Conservation (phyloP, 2,329 filamentous ascomycete genomes). For the Pseudogymnoascus sp. region DNA sequence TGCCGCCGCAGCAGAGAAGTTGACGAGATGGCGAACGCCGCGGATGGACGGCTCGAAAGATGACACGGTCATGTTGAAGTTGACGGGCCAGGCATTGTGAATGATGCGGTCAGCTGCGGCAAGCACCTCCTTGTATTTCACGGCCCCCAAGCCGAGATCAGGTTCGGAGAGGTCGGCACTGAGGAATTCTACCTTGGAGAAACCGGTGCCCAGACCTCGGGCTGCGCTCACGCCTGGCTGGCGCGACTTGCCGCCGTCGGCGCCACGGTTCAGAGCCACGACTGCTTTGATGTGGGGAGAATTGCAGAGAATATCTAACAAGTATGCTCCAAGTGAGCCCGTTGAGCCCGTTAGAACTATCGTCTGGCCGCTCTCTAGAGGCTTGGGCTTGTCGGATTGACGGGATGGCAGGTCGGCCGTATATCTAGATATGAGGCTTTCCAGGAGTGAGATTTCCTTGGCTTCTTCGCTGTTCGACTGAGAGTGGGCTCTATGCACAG, state of each 20-base stretch:
- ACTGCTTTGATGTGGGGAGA: slow-evolving; percentile 34
- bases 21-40: slow-evolving; percentile 34
- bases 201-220: slow-evolving; percentile 32
- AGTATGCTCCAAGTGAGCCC: slow-evolving; percentile 41
- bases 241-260: slow-evolving; percentile 8
- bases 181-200: slow-evolving; percentile 39
- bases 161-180: slow-evolving; percentile 41
- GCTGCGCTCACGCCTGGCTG: slow-evolving; percentile 26
- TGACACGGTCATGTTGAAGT: slow-evolving; percentile 29
- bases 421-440: not conserved
- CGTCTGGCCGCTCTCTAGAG: not conserved
- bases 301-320: slow-evolving; percentile 34
- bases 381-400: not conserved
- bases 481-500: not conserved
- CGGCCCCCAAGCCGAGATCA: slow-evolving; percentile 39
- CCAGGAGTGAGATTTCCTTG: not conserved
- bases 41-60: slow-evolving; percentile 33
- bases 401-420: not conserved
- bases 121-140: slow-evolving; percentile 20
- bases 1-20: slow-evolving; percentile 14
- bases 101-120: slow-evolving; percentile 33
- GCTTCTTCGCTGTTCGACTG: not conserved
- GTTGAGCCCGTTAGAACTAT: slow-evolving; percentile 42
- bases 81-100: slow-evolving; percentile 32
- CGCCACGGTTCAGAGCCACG: slow-evolving; percentile 41